A percentile compares a stretch with the other conserved stretches of the same genome.
phyloP scores from a whole-genome alignment of 1,284 basidiomycete genomes.

The Ustilago nuda region DNA sequence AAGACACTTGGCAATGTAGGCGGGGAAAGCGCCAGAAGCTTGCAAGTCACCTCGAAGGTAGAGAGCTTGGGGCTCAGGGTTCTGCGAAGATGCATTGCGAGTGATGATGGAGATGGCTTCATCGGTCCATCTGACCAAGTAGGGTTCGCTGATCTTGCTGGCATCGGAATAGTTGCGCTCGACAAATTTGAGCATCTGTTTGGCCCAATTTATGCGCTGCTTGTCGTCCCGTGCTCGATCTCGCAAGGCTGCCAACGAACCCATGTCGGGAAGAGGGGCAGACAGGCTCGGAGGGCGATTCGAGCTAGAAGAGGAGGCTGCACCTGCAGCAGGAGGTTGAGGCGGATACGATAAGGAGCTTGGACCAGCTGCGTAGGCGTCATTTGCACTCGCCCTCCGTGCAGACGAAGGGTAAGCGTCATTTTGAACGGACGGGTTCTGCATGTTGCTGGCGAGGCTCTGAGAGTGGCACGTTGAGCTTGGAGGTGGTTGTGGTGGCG shows the following conservation, averaged over 20 bases:
- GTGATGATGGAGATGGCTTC: conserved; percentile 72
- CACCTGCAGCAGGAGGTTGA: conserved; percentile 9
- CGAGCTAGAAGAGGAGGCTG: conserved; percentile 7
- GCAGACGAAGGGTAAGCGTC: conserved; percentile 5
- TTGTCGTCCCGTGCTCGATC: conserved; percentile 72
- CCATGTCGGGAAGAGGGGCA: conserved; percentile 60
- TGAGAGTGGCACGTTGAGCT: conserved; percentile 11
- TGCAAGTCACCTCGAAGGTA: conserved; percentile 80
- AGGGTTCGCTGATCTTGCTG: conserved; percentile 74
- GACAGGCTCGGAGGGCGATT: conserved; percentile 40
- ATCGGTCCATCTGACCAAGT: conserved; percentile 76
- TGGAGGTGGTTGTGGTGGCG: background rate
- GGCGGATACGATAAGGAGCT: background rate
- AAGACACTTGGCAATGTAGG: conserved; percentile 74
- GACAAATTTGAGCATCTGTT: conserved; percentile 82
- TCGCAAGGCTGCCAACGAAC: conserved; percentile 46
- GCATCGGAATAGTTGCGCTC: conserved; percentile 71
- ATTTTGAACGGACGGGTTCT: conserved; percentile 17
- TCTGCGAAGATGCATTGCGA: conserved; percentile 43
- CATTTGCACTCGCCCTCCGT: conserved; percentile 24
- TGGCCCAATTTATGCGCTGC: conserved; percentile 79
- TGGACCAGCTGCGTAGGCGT: conserved; percentile 10
- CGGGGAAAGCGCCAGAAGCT: conserved; percentile 75
- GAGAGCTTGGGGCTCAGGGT: conserved; percentile 78
- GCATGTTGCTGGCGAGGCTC: conserved; percentile 30